Percentiles rank a stretch among this genome's conserved stretches.
Evolutionary conservation across 805 yeast species (phyloP).

Genomic region (Ogataea pilisensis): DNA sequence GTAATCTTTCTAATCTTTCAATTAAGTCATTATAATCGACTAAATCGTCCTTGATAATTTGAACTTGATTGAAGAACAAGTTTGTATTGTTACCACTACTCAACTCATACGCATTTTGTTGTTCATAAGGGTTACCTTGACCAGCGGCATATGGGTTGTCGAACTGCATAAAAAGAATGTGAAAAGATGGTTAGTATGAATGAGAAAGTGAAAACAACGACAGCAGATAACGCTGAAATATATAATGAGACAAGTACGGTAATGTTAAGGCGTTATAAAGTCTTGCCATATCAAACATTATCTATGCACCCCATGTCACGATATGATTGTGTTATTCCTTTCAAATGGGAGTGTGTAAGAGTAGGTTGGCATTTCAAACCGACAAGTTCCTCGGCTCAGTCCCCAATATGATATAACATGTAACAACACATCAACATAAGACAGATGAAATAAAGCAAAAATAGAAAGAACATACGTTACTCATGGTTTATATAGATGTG

Average conservation of each 20-base stretch:
- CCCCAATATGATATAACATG: not conserved
- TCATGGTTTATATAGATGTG: not conserved
- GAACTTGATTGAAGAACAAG: slow-evolving; percentile 64
- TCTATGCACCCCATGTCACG: no score
- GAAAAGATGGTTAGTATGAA: not conserved
- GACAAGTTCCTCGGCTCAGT: no score
- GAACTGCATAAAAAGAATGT: slow-evolving; percentile 3
- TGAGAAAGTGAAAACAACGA: no score
- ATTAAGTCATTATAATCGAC: slow-evolving; percentile 68
- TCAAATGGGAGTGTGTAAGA: no score
- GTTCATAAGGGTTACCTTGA: slow-evolving; percentile 19
- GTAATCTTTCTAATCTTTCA: slow-evolving; percentile 65
- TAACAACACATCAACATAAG: no score
- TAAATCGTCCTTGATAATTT: slow-evolving; percentile 62
- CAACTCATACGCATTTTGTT: slow-evolving; percentile 18
- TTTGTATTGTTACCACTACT: slow-evolving; percentile 21
- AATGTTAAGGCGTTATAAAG: no score
- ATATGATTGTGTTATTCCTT: no score
- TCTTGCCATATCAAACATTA: no score
- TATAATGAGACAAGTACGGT: no score
- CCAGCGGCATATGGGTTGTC: slow-evolving; percentile 26
- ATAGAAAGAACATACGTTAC: not conserved
- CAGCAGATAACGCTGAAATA: no score
- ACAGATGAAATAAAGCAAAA: not conserved
- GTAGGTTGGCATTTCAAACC: no score